Evolutionary conservation across 441 rosid species (phyloP).

Genomic region (Gossypium davidsonii): DNA sequence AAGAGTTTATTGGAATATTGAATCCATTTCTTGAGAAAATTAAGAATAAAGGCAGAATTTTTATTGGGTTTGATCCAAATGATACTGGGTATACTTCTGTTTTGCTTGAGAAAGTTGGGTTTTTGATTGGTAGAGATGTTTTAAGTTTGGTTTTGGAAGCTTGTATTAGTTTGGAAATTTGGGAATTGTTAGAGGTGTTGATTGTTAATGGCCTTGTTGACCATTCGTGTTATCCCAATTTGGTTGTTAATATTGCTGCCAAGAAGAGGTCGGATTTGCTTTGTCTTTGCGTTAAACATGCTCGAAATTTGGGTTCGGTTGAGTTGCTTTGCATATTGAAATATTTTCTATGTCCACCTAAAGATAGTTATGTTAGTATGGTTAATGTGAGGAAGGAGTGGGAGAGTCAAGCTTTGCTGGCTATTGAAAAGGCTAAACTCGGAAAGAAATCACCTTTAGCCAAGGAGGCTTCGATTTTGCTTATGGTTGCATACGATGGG

Average conservation of each 20-base stretch:
- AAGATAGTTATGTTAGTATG: conserved; percentile 52
- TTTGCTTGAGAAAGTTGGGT: conserved; percentile 43
- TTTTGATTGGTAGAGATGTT: conserved; percentile 47
- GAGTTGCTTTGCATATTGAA: conserved; percentile 61
- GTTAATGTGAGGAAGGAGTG: conserved; percentile 44
- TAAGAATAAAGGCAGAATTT: conserved; percentile 32
- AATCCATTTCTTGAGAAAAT: conserved; percentile 50
- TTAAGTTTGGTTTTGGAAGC: conserved; percentile 61
- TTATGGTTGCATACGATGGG: conserved; percentile 78
- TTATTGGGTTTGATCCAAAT: conserved; percentile 22
- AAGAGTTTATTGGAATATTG: conserved; percentile 42
- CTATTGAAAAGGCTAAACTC: conserved; percentile 38
- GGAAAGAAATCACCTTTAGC: conserved; percentile 37
- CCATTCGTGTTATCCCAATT: conserved; percentile 35
- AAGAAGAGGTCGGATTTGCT: conserved; percentile 68
- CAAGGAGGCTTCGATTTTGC: conserved; percentile 62
- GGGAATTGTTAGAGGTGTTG: conserved; percentile 61
- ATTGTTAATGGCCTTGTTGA: conserved; percentile 41
- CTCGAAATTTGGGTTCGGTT: conserved; percentile 50
- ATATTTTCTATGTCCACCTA: conserved; percentile 65
- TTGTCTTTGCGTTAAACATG: conserved; percentile 41
- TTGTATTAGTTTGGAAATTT: conserved; percentile 48
- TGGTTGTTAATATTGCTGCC: conserved; percentile 25
- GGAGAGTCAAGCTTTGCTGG: conserved; percentile 59
- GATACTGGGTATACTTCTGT: conserved; percentile 9